Percentiles rank a stretch among this genome's conserved stretches.
Evolutionary conservation across 306 rosid species (phyloP).

Genomic region (Quillaja saponaria): DNA sequence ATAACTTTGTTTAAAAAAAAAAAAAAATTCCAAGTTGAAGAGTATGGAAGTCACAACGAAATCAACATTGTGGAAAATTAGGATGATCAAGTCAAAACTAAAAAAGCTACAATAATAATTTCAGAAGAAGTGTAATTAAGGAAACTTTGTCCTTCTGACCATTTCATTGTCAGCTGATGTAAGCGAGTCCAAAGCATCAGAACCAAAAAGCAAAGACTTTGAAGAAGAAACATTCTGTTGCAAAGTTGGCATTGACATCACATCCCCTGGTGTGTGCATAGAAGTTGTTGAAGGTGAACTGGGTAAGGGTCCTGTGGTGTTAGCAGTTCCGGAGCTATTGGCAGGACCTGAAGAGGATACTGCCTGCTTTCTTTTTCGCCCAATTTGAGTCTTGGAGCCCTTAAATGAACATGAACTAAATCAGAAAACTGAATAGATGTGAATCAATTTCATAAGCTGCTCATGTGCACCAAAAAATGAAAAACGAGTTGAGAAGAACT

Average conservation of each 20-base stretch:
- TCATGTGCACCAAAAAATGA: too few species aligned
- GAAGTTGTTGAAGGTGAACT: conserved; percentile 64
- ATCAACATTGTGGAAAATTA: conserved; percentile 4
- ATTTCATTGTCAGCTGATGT: conserved; percentile 54
- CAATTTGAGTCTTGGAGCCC: conserved; percentile 52
- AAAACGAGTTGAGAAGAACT: too few species aligned
- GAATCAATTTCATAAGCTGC: too few species aligned
- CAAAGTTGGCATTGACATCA: conserved; percentile 45
- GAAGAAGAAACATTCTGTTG: conserved; percentile 53
- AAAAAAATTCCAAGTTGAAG: neutral
- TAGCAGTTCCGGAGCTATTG: conserved; percentile 66
- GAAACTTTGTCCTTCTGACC: conserved; percentile 38
- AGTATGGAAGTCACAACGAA: neutral
- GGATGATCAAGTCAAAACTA: conserved; percentile 16
- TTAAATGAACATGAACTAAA: conserved; percentile 29
- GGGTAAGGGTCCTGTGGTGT: conserved; percentile 57
- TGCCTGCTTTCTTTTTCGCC: conserved; percentile 57
- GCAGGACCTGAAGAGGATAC: conserved; percentile 60
- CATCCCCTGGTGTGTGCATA: conserved; percentile 58
- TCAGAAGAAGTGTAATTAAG: too few species aligned
- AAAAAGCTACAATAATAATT: too few species aligned
- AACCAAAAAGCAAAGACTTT: conserved; percentile 44
- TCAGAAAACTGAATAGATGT: conserved; percentile 29
- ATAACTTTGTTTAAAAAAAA: conserved; percentile 3
- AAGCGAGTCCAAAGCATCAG: conserved; percentile 57